Evolutionary conservation across 2,329 filamentous ascomycete species (phyloP).

Genomic region (Emergomyces pasteurianus): DNA sequence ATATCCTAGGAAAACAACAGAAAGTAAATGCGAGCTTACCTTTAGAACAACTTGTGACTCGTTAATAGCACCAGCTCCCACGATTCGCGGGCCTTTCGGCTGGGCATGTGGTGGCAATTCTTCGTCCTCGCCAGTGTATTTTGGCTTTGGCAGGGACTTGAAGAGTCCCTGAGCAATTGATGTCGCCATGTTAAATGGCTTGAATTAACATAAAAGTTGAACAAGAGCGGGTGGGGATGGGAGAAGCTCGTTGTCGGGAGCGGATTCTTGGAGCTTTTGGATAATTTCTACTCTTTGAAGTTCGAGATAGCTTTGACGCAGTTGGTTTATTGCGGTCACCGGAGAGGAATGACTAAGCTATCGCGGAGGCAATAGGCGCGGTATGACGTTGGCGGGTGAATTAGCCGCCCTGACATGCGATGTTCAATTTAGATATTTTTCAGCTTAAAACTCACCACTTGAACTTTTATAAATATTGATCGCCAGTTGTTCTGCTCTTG

Average conservation of each 20-base stretch:
- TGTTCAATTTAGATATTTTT: too few relatives aligned
- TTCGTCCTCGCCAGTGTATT: conserved; percentile 82
- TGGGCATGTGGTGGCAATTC: conserved; percentile 59
- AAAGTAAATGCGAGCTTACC: conserved; percentile 29
- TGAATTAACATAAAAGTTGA: neutral
- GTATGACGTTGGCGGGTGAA: neutral
- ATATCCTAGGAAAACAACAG: neutral
- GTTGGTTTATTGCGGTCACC: neutral
- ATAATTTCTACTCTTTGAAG: too few relatives aligned
- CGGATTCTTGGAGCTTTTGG: neutral
- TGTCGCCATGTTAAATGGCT: conserved; percentile 27
- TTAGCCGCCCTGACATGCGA: too few relatives aligned
- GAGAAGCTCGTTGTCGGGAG: neutral
- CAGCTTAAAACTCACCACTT: too few relatives aligned
- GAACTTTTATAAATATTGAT: neutral
- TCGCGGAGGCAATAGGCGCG: neutral
- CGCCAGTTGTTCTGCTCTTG: neutral
- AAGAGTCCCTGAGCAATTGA: conserved; percentile 61
- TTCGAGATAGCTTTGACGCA: neutral
- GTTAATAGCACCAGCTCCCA: conserved; percentile 68
- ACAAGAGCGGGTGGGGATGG: neutral
- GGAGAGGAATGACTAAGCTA: neutral
- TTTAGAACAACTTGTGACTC: conserved; percentile 75
- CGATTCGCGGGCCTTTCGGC: conserved; percentile 68
- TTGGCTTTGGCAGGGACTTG: conserved; percentile 73